Base-by-base conservation (phyloP, 208 protist species). In the Blechomonas ayalai region DNA sequence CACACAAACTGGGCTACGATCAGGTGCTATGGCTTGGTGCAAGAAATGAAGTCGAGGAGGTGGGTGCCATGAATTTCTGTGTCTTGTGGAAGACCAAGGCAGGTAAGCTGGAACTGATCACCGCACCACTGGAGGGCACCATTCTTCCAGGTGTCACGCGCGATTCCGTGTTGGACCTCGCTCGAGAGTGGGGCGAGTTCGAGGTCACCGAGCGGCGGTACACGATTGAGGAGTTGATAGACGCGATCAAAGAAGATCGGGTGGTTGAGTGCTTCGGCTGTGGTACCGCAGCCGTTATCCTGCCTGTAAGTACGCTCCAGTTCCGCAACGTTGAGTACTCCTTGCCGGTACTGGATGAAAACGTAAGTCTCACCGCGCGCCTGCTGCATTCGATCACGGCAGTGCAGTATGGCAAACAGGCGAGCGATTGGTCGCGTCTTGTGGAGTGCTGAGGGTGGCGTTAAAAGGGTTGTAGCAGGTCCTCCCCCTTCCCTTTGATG, bases 21-120 rank as follows among this genome's bases (percentile, higher is more conserved):
- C 98, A 99, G 74, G 78, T 99, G 19, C 55, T 99, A 23, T 99
- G 98, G 97, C 83, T 99, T 7, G 92, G 92, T 16, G 55, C 95
- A 7, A 58, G 92, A 22, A 56, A 90, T 15, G 49, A 97, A 24
- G 64, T 99, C 39, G 97, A 97, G 29, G 98, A 99, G 72, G 97
- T 98, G 4, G 96, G 96, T 12, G 83, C 96, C 12, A 99, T 99
- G 96, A 99, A 98, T 68, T 98, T 99, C 56, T 74, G 82, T 15
- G 68, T 91, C n/a, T 52, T 97, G 43, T 96, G 87, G 84, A 92
- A 84, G 34, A 71, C 80, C 38, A 55, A 60, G 28, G 53, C 49
- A 32, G 72, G 57, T 25, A 74, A 94, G 54, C 58, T 51, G 16
- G 94, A 98, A 58, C 69, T 98, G 19, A 71, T 98, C 24, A 98